Conservation (phyloP, 1,139 yeast genomes). For the Lodderomyces metapsilosis region DNA sequence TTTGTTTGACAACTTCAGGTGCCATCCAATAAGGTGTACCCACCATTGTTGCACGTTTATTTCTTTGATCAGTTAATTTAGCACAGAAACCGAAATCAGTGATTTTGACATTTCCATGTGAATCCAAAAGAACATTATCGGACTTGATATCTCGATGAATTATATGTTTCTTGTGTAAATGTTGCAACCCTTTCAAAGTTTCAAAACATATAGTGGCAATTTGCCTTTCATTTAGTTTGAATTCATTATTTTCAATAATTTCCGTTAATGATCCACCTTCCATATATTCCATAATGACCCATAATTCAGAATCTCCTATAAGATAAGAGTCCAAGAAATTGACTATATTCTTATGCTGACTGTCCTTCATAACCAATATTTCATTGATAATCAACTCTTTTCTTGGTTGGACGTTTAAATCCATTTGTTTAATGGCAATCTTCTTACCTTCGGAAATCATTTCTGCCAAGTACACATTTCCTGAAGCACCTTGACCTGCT, state of each 20-base stretch:
- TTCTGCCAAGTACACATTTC: slow-evolving; percentile 89
- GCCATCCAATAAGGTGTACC: slow-evolving; percentile 99
- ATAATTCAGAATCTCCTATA: slow-evolving; percentile 49
- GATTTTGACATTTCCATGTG: slow-evolving; percentile 86
- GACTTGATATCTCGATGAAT: slow-evolving; percentile 96
- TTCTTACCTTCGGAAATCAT: slow-evolving; percentile 44
- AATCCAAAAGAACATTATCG: slow-evolving; percentile 86
- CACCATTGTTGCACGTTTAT: slow-evolving; percentile 96
- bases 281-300: slow-evolving; percentile 97
- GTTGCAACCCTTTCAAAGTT: slow-evolving; percentile 88
- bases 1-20: slow-evolving; percentile 96
- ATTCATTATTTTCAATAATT: slow-evolving; percentile 78
- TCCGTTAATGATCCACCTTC: slow-evolving; percentile 81
- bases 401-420: slow-evolving; percentile 86
- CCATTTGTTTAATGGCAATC: slow-evolving; percentile 96
- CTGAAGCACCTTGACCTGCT: slow-evolving; percentile 99
- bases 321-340: slow-evolving; percentile 47
- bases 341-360: slow-evolving; percentile 47
- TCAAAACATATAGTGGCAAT: slow-evolving; percentile 90
- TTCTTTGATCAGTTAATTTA: slow-evolving; percentile 86
- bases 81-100: slow-evolving; percentile 99
- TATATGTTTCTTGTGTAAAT: slow-evolving; percentile 84
- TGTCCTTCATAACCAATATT: slow-evolving; percentile 49
- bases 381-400: slow-evolving; percentile 79
- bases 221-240: slow-evolving; percentile 66